Base-by-base conservation (phyloP, 2,329 filamentous ascomycete genomes). In the Xylaria sp. region DNA sequence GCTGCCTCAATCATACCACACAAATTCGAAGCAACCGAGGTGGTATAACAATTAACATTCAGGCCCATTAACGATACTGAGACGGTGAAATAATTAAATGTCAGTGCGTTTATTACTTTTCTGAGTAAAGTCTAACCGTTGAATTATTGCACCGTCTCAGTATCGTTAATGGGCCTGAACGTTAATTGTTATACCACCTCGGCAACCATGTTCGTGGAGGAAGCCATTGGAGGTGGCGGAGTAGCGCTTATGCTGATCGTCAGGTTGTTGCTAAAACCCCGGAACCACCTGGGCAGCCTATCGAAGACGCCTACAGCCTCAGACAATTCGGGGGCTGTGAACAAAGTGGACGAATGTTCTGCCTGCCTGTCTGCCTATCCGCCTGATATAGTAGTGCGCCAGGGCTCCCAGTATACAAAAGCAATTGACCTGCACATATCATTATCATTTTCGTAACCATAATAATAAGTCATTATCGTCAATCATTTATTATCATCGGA, bases 311-410 rank as follows among this genome's bases (percentile, higher is more conserved):
- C 36, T 63, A 43, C 48, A 20, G 25, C 23, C 15, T 23, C 25
- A 49, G 56, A 59, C 41, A 62, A 23, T 48, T 54, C 28, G 15
- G 54, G n/a, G 56, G 66, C 66, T 64, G 61, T 61, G 61, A 64
- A 48, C 20, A 43, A 48, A 23, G 51, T 49, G 43, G 36, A 15
- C 51, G 15, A 66, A 62, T 57, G 20, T 43, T n/a, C 6, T 54
- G 13, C 56, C 20, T 41, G 23, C 54, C 48, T 39, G 12, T 58
- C 15, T 54, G 54, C 55, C 48, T 54, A 39, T 60, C 31, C 41
- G 56, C 55, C 60, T 52, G n/a, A 23, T 31, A 51, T 48, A 6
- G 18, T 52, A 9, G 20, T 20, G 36, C 12, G 55, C 39, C 48
- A 55, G 49, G 59, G 60, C 48, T 55, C 33, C 13, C 10, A 23